Conservation (phyloP, 805 yeast species). For the Metschnikowia baotianmanensis region DNA sequence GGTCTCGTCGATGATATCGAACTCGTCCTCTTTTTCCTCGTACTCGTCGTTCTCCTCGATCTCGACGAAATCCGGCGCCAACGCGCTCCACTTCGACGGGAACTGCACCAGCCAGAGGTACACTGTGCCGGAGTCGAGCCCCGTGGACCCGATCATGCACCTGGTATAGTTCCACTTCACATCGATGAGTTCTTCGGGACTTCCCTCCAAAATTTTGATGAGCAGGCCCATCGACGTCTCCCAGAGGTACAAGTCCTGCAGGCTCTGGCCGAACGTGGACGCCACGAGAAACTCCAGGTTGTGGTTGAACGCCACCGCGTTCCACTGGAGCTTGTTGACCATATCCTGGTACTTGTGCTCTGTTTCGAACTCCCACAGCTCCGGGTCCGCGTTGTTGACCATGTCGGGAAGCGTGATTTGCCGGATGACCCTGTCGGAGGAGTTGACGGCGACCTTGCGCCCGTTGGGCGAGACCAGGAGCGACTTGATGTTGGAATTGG, state of each 20-base stretch:
- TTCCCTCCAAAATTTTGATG: constrained; percentile 85
- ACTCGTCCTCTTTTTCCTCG: constrained; percentile 87
- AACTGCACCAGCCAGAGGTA: constrained; percentile 79
- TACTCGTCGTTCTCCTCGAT: constrained; percentile 89
- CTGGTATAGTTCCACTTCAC: constrained; percentile 82
- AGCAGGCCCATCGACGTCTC: constrained; percentile 87
- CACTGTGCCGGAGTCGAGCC: constrained; percentile 78
- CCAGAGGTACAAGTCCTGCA: constrained; percentile 91
- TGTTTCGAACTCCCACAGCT: constrained; percentile 52
- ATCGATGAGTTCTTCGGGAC: constrained; percentile 81
- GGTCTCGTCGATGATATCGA: constrained; percentile 73
- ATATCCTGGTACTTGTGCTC: constrained; percentile 88
- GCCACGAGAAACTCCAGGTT: constrained; percentile 84
- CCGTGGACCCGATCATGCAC: constrained; percentile 78
- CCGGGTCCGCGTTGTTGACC: constrained; percentile 30
- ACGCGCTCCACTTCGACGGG: constrained; percentile 94
- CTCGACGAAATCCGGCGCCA: constrained; percentile 95
- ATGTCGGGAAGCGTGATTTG: constrained; percentile 53
- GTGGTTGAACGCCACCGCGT: constrained; percentile 69
- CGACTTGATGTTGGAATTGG: constrained; percentile 70
- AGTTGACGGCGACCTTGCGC: constrained; percentile 63
- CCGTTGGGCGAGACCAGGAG: constrained; percentile 58
- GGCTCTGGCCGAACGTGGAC: constrained; percentile 75
- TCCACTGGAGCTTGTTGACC: constrained; percentile 87
- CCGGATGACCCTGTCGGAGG: constrained; percentile 74